These are phyloP conservation scores for Naganishia friedmannii DNA, from an alignment of 768 basidiomycete species.

Conservation along the genomic window DNA sequence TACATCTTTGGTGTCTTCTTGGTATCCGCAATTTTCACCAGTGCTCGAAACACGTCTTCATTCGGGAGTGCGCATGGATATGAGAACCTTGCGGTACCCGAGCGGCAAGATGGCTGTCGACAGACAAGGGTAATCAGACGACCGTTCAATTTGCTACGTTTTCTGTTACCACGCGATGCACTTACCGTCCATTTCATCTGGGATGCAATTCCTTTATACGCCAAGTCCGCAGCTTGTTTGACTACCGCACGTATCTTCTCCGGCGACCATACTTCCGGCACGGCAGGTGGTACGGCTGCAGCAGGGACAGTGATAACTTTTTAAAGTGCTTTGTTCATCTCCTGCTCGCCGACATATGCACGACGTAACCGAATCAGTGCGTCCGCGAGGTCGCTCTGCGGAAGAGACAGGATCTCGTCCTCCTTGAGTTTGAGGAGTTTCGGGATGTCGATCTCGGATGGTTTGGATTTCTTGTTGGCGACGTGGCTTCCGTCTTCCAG, in stretches of 20 bases:
- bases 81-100: not conserved
- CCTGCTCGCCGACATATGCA: not conserved
- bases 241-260: slow-evolving; percentile 7
- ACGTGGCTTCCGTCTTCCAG: not conserved
- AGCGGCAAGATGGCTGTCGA: not conserved
- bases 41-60: slow-evolving; percentile 1
- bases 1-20: slow-evolving; percentile 10
- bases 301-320: not conserved
- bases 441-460: not conserved
- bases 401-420: not conserved
- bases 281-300: not conserved
- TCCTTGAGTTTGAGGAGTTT: not conserved
- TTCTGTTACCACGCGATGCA: too few species aligned
- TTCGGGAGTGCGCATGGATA: not conserved
- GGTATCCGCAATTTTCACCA: not conserved
- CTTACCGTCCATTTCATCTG: slow-evolving; percentile 17
- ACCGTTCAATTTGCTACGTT: not conserved
- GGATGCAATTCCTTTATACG: not conserved
- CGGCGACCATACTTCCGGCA: not conserved
- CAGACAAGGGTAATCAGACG: not conserved
- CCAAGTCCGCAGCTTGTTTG: not conserved
- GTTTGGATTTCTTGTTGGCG: not conserved
- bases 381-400: slow-evolving; percentile 1
- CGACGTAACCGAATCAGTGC: not conserved
- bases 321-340: not conserved